A percentile compares a stretch with the other conserved stretches of the same genome.
phyloP scores from a whole-genome alignment of 1,139 yeast genomes.

The Debaryomycetaceae sp. region DNA sequence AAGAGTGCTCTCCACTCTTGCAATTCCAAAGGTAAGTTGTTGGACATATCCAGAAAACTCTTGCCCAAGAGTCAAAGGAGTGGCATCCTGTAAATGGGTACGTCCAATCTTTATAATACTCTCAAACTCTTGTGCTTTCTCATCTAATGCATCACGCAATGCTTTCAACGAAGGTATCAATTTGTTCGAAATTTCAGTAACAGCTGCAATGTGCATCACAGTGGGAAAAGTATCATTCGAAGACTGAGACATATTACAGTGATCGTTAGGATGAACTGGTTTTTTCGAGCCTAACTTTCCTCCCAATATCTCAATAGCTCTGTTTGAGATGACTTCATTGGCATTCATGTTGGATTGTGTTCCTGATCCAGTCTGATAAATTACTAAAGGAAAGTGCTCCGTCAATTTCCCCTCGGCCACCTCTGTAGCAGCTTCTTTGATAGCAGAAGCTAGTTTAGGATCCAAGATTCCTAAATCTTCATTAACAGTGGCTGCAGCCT shows the following conservation, averaged over 20 bases:
- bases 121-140: conserved; percentile 71
- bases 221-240: conserved; percentile 96
- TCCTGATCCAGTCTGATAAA: conserved; percentile 95
- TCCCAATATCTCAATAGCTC: conserved; percentile 89
- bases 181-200: conserved; percentile 67
- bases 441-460: conserved; percentile 71
- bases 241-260: conserved; percentile 92
- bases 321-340: conserved; percentile 90
- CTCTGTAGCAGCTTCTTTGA: conserved; percentile 85
- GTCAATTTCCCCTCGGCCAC: conserved; percentile 80
- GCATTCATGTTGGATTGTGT: conserved; percentile 97
- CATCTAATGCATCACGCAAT: conserved; percentile 66
- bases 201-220: conserved; percentile 97
- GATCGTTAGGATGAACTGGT: conserved; percentile 95
- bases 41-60: conserved; percentile 92
- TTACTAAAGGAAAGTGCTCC: conserved; percentile 91
- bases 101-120: conserved; percentile 91
- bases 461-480: conserved; percentile 69
- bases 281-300: conserved; percentile 80
- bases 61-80: conserved; percentile 91
- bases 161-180: conserved; percentile 70
- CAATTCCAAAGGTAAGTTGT: conserved; percentile 81
- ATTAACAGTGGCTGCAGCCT: conserved; percentile 88
- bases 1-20: conserved; percentile 65
- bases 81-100: conserved; percentile 95